These are phyloP conservation scores for Oryza glaberrima DNA, from an alignment of 176 grass and related monocot genomes.

Conservation along the genomic window DNA sequence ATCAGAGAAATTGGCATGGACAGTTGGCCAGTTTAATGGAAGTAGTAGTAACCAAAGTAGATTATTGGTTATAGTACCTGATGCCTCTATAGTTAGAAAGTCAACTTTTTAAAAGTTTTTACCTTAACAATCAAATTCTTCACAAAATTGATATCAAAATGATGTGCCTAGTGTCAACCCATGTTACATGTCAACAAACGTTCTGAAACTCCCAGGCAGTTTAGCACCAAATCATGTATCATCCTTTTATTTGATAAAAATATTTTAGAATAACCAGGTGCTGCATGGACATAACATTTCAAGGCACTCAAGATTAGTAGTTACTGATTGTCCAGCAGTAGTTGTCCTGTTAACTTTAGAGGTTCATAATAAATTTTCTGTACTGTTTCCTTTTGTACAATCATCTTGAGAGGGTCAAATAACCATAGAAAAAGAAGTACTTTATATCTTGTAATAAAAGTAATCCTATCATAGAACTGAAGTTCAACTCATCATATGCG, in stretches of 20 bases:
- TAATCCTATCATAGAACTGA: neutral
- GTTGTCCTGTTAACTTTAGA: slow-evolving; percentile 20
- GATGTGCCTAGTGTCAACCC: neutral
- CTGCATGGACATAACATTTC: neutral
- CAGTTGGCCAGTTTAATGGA: neutral
- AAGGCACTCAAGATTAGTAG: slow-evolving; percentile 25
- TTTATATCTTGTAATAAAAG: neutral
- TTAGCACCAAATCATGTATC: neutral
- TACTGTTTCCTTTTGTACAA: slow-evolving; percentile 29
- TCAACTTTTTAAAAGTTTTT: neutral
- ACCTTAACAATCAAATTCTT: slow-evolving; percentile 20
- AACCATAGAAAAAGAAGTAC: slow-evolving; percentile 17
- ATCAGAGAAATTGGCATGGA: neutral
- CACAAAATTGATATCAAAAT: neutral
- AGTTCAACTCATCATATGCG: neutral
- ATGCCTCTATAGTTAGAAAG: neutral
- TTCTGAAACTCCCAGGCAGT: slow-evolving; percentile 24
- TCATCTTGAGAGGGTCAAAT: slow-evolving; percentile 24
- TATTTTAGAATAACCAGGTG: slow-evolving; percentile 6
- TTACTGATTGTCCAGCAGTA: slow-evolving; percentile 15
- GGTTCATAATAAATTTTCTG: slow-evolving; percentile 10
- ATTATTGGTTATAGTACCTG: slow-evolving; percentile 22
- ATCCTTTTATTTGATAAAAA: neutral
- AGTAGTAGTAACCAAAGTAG: slow-evolving; percentile 10
- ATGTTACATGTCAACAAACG: slow-evolving; percentile 17